phyloP scores from a whole-genome alignment of 2,329 filamentous ascomycete genomes.

The Xylaria sp. region DNA sequence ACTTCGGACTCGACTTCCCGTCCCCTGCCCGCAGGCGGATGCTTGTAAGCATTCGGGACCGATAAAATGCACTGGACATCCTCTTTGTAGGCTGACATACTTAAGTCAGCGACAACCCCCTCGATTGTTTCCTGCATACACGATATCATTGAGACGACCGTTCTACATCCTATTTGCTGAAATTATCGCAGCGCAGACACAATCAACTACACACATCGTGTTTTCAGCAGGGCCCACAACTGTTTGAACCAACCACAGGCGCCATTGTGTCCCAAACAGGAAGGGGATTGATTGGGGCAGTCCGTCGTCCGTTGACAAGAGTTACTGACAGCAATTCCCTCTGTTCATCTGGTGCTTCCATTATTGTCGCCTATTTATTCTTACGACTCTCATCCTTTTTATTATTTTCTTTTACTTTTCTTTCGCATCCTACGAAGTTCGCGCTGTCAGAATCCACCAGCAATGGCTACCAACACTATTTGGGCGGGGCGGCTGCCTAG shows the following conservation, averaged over 20 bases:
- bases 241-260: constrained; percentile 27
- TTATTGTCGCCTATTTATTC: not conserved
- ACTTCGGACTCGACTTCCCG: constrained; percentile 31
- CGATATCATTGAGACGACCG: not conserved
- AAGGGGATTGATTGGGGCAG: constrained; percentile 27
- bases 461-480: constrained; percentile 30
- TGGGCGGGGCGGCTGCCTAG: constrained; percentile 19
- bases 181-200: not conserved
- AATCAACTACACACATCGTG: not conserved
- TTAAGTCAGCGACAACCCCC: constrained; percentile 7
- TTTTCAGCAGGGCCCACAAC: constrained; percentile 6
- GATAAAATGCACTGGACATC: not conserved
- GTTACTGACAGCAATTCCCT: not conserved
- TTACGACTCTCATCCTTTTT: not conserved
- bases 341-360: constrained; percentile 1
- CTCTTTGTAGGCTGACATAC: not conserved
- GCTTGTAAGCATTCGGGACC: constrained; percentile 27
- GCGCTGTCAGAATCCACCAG: not conserved
- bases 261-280: constrained; percentile 20
- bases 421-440: not conserved
- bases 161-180: not conserved
- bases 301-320: constrained; percentile 17
- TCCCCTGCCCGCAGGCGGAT: constrained; percentile 19
- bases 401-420: too few relatives aligned
- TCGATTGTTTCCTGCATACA: not conserved